Conservation (phyloP, 345 rosid genomes). For the Linum usitatissimum region DNA sequence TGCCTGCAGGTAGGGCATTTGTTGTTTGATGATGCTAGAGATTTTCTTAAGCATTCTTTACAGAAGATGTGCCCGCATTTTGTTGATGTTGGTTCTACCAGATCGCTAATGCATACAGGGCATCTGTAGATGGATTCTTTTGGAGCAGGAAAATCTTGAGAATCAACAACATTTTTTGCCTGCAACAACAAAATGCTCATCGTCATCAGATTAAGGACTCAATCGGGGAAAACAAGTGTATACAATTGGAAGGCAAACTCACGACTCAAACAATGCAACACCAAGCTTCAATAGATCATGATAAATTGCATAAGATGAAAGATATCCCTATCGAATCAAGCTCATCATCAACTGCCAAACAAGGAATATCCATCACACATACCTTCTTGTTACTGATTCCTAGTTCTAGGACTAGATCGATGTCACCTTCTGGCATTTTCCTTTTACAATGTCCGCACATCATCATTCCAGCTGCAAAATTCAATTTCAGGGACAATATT, state of each 20-base stretch:
- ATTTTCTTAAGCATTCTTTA: constrained; percentile 11
- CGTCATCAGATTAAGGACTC: background rate
- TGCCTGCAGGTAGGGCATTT: constrained; percentile 21
- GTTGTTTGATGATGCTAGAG: constrained; percentile 9
- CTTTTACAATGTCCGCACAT: background rate
- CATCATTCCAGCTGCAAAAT: background rate
- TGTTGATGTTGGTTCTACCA: constrained; percentile 15
- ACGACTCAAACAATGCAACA: background rate
- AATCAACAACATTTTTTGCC: background rate
- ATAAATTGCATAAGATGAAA: background rate
- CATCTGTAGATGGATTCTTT: constrained; percentile 13
- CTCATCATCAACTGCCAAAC: background rate
- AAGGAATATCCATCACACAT: background rate
- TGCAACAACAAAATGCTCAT: background rate
- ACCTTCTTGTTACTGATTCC: background rate
- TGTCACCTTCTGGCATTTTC: background rate
- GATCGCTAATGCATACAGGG: constrained; percentile 15
- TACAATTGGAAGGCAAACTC: background rate
- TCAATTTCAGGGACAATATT: background rate
- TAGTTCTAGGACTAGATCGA: background rate
- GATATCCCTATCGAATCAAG: background rate
- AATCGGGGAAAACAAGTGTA: no score
- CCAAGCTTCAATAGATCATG: background rate
- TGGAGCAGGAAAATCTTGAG: background rate
- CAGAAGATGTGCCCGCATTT: constrained; percentile 20